These are phyloP conservation scores for Flaveria linearis DNA, from an alignment of 129 eudicot species.

Conservation along the genomic window DNA sequence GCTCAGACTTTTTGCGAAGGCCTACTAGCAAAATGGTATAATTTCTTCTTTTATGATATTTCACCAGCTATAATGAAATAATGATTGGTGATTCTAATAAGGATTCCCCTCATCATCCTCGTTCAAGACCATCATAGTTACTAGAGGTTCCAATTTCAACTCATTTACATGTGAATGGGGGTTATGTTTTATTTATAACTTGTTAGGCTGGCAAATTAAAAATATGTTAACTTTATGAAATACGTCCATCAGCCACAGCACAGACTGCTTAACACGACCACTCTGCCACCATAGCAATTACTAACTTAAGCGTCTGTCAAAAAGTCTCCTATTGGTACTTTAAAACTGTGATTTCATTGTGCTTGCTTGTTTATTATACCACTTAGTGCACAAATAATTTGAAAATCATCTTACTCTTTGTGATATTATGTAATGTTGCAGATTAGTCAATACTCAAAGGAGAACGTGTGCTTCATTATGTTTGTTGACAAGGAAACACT, in stretches of 20 bases:
- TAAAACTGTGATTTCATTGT: background rate
- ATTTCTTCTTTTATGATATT: background rate
- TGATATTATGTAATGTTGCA: background rate
- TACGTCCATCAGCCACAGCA: background rate
- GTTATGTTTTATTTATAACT: background rate
- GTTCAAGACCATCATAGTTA: background rate
- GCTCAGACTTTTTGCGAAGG: conserved; percentile 92
- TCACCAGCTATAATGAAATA: background rate
- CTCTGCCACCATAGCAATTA: background rate
- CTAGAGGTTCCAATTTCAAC: background rate
- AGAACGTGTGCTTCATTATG: conserved; percentile 1
- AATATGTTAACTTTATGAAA: background rate
- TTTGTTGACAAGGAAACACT: conserved; percentile 28
- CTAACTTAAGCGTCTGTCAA: background rate
- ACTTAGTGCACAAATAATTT: background rate
- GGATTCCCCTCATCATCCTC: background rate
- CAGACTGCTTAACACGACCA: background rate
- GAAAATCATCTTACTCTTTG: background rate
- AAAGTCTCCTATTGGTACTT: conserved; percentile 9
- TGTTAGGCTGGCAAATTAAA: background rate
- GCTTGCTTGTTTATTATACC: background rate
- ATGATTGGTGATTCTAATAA: conserved; percentile 1
- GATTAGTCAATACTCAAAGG: conserved; percentile 30
- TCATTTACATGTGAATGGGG: background rate
- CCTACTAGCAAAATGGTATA: conserved; percentile 94